Evolutionary conservation across 176 grass and related monocot genomes (phyloP).

Genomic region (Lolium perenne): DNA sequence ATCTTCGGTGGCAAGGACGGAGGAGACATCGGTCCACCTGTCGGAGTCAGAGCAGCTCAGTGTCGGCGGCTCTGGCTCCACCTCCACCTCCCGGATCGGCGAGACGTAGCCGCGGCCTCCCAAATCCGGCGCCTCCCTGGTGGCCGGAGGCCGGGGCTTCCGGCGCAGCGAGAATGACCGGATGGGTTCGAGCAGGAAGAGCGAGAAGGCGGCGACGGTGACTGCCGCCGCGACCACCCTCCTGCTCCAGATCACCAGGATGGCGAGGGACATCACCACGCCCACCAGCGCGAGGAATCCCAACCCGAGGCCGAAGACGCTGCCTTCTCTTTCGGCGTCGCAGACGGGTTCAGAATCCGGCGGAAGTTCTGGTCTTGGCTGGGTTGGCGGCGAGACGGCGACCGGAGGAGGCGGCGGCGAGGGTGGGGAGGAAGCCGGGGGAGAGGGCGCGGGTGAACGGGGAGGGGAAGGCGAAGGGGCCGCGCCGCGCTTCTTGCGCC

Average conservation of each 20-base stretch:
- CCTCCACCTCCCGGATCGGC: constrained; percentile 69
- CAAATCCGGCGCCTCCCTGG: constrained; percentile 30
- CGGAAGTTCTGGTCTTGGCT: background rate
- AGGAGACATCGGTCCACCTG: constrained; percentile 18
- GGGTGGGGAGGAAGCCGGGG: constrained; percentile 1
- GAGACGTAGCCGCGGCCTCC: constrained; percentile 61
- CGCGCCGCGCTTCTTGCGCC: constrained; percentile 46
- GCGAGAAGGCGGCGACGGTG: constrained; percentile 58
- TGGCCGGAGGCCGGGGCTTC: constrained; percentile 18
- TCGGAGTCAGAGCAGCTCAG: constrained; percentile 48
- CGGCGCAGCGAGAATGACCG: constrained; percentile 27
- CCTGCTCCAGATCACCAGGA: constrained; percentile 77
- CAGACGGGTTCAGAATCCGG: background rate
- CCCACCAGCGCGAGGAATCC: constrained; percentile 60
- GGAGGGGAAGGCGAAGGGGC: background rate
- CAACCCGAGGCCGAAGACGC: constrained; percentile 34
- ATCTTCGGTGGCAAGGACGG: background rate
- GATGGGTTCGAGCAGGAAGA: constrained; percentile 67
- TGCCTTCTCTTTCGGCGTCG: background rate
- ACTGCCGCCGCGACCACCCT: constrained; percentile 69
- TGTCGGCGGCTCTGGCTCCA: constrained; percentile 41
- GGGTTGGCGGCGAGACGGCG: constrained; percentile 14
- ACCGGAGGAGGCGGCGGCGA: background rate
- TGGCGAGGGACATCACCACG: constrained; percentile 53
- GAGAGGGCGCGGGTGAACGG: background rate